phyloP scores from a whole-genome alignment of 495 filamentous ascomycete species.

The Sordaria brevicollis region DNA sequence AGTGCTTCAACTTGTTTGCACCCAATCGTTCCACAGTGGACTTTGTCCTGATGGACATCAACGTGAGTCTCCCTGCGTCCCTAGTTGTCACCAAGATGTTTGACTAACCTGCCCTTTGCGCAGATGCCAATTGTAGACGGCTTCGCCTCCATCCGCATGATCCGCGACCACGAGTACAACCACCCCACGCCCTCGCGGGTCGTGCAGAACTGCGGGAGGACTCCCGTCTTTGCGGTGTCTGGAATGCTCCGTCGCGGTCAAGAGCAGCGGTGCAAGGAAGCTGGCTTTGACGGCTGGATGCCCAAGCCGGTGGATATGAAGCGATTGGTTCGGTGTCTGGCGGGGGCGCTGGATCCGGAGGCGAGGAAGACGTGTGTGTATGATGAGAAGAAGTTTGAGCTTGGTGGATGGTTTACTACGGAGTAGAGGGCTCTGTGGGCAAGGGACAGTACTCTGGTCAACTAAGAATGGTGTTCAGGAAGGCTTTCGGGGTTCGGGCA shows the following conservation, averaged over 20 bases:
- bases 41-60: conserved; percentile 18
- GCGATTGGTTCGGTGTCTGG: conserved; percentile 4
- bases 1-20: conserved; percentile 54
- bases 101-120: neutral
- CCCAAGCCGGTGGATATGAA: conserved; percentile 57
- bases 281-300: conserved; percentile 64
- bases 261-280: conserved; percentile 5
- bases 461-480: neutral
- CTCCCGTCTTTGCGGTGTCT: conserved; percentile 12
- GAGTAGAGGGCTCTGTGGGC: neutral
- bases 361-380: conserved; percentile 5
- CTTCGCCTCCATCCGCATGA: conserved; percentile 8
- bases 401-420: conserved; percentile 13
- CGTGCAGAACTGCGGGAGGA: conserved; percentile 10
- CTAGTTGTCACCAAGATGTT: neutral
- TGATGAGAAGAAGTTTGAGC: conserved; percentile 6
- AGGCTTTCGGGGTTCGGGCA: neutral
- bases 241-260: conserved; percentile 14
- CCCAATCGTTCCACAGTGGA: conserved; percentile 10
- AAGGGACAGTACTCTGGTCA: neutral
- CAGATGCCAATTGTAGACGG: conserved; percentile 19
- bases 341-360: conserved; percentile 4
- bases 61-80: conserved; percentile 3
- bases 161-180: conserved; percentile 8
- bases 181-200: conserved; percentile 9